These are phyloP conservation scores for Fusarium guadeloupense DNA, from an alignment of 2,329 filamentous ascomycete species.

Conservation along the genomic window DNA sequence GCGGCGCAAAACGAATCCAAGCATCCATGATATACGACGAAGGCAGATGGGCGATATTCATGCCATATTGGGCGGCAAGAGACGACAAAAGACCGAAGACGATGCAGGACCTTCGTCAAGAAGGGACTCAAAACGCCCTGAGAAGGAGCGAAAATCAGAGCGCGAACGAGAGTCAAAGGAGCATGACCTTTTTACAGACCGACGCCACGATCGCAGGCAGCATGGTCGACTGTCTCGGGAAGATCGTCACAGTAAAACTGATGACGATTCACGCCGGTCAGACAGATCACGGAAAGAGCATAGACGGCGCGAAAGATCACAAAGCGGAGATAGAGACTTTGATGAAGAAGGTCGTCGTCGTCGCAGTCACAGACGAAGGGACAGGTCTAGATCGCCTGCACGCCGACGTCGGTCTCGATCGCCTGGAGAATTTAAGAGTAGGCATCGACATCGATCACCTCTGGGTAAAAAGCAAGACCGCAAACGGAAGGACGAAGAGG, in stretches of 20 bases:
- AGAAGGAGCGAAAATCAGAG: conserved; percentile 8
- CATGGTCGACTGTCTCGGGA: conserved; percentile 42
- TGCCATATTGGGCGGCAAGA: conserved; percentile 63
- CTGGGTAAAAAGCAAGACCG: conserved; percentile 21
- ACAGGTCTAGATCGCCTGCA: conserved; percentile 42
- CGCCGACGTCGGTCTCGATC: conserved; percentile 46
- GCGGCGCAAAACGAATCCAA: conserved; percentile 56
- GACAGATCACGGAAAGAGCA: conserved; percentile 28
- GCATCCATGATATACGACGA: conserved; percentile 61
- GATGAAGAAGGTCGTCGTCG: conserved; percentile 25
- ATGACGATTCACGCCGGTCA: conserved; percentile 20
- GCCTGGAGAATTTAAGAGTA: conserved; percentile 43
- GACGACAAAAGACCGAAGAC: conserved; percentile 43
- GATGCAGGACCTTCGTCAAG: conserved; percentile 27
- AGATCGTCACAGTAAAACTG: conserved; percentile 25
- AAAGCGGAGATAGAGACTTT: conserved; percentile 18
- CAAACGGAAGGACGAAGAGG: conserved; percentile 24
- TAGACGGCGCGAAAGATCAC: conserved; percentile 29
- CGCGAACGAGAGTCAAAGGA: conserved; percentile 9
- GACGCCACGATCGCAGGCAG: conserved; percentile 27
- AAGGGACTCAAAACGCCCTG: conserved; percentile 24
- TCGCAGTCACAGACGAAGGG: conserved; percentile 29
- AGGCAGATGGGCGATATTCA: conserved; percentile 70
- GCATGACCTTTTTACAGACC: conserved; percentile 37
- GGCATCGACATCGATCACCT: conserved; percentile 48